Conservation (phyloP, 2,329 filamentous ascomycete species). For the Furcasterigmium furcatum region DNA sequence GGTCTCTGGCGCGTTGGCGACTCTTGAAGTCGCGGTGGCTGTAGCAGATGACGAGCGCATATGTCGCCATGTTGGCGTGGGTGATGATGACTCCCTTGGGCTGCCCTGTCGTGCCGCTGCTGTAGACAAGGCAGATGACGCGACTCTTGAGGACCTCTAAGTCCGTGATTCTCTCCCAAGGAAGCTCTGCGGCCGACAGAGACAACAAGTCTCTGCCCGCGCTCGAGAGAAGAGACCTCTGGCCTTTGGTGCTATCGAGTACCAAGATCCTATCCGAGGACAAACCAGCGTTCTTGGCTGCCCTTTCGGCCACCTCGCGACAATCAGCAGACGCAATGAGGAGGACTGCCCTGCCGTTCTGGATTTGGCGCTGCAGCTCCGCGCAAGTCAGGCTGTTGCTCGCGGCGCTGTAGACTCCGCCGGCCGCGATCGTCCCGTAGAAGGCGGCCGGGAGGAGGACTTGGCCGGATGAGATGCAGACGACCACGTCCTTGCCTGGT, state of each 20-base stretch:
- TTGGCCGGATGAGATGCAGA: constrained; percentile 53
- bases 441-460: constrained; percentile 48
- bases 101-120: constrained; percentile 8
- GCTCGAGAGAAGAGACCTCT: constrained; percentile 24
- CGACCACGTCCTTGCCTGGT: constrained; percentile 47
- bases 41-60: not conserved
- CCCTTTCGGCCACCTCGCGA: constrained; percentile 40
- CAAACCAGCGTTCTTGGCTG: constrained; percentile 43
- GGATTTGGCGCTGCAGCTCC: constrained; percentile 45
- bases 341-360: constrained; percentile 29
- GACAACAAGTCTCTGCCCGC: constrained; percentile 24
- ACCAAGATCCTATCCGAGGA: constrained; percentile 43
- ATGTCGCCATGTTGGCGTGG: constrained; percentile 8
- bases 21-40: not conserved
- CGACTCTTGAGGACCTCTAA: not conserved
- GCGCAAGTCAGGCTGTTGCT: constrained; percentile 43
- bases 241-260: constrained; percentile 20
- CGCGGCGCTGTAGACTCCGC: constrained; percentile 54
- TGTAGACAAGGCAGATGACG: constrained; percentile 4
- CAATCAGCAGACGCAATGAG: constrained; percentile 43
- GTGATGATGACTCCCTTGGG: constrained; percentile 9
- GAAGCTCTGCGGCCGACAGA: not conserved
- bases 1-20: not conserved
- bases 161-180: constrained; percentile 1
- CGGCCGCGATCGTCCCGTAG: constrained; percentile 54